phyloP scores from a whole-genome alignment of 306 rosid species.

The Gynostemma pentaphyllum region DNA sequence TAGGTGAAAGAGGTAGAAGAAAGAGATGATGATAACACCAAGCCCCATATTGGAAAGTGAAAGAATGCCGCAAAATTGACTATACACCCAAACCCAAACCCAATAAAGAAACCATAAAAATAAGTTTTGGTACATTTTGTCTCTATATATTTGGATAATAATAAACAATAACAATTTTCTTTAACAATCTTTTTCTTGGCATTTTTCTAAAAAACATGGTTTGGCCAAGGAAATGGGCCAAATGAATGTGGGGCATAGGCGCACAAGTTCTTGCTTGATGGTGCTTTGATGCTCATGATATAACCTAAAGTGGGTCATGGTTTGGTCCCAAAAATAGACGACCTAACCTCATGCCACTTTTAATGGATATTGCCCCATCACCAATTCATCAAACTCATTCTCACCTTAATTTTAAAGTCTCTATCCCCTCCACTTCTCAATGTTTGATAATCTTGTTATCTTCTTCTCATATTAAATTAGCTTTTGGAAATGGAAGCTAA shows the following conservation, averaged over 20 bases:
- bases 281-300: too few species aligned
- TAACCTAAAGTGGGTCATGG: neutral
- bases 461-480: too few species aligned
- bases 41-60: neutral
- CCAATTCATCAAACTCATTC: neutral
- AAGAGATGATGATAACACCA: neutral
- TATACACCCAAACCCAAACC: neutral
- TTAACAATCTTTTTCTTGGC: neutral
- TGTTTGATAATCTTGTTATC: too few species aligned
- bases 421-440: too few species aligned
- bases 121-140: neutral
- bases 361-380: neutral
- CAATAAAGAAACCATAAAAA: neutral
- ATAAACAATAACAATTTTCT: neutral
- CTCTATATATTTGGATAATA: neutral
- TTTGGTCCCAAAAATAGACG: neutral
- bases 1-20: constrained; percentile 2
- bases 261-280: too few species aligned
- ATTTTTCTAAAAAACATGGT: neutral
- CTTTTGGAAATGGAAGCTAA: too few species aligned
- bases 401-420: too few species aligned
- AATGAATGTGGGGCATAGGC: too few species aligned
- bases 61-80: constrained; percentile 6
- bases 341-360: neutral
- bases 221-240: too few species aligned